Evolutionary conservation across 371 early-diverging fungal species (phyloP).

Genomic region (Apophysomyces trapeziformis): DNA sequence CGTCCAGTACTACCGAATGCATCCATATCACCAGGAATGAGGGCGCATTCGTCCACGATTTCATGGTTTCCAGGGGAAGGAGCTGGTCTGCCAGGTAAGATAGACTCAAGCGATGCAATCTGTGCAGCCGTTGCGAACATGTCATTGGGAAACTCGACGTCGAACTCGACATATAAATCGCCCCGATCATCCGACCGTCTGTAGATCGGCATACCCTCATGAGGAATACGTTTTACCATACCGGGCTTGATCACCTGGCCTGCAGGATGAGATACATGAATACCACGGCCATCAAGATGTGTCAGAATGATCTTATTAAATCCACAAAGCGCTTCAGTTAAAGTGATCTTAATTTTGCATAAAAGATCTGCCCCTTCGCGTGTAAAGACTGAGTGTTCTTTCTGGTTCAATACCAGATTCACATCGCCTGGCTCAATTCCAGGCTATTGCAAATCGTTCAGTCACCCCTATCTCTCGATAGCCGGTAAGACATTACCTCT

Average conservation of each 20-base stretch:
- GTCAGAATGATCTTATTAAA: slow-evolving; percentile 79
- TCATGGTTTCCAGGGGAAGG: slow-evolving; percentile 41
- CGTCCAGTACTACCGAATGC: slow-evolving; percentile 40
- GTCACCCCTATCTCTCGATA: neutral
- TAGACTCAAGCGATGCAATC: slow-evolving; percentile 48
- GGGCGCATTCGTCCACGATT: slow-evolving; percentile 50
- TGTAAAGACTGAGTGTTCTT: slow-evolving; percentile 78
- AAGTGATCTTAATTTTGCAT: slow-evolving; percentile 70
- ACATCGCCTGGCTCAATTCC: slow-evolving; percentile 65
- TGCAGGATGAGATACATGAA: slow-evolving; percentile 85
- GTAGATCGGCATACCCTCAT: slow-evolving; percentile 96
- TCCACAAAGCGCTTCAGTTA: slow-evolving; percentile 94
- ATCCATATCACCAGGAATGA: slow-evolving; percentile 40
- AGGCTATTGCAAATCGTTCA: neutral
- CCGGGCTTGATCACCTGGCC: slow-evolving; percentile 92
- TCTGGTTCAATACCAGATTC: slow-evolving; percentile 82
- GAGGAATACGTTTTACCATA: slow-evolving; percentile 80
- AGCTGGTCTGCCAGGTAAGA: slow-evolving; percentile 53
- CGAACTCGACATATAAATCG: slow-evolving; percentile 90
- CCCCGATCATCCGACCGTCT: slow-evolving; percentile 89
- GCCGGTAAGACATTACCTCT: slow-evolving; percentile 29
- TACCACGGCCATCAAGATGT: slow-evolving; percentile 93
- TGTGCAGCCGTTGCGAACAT: slow-evolving; percentile 69
- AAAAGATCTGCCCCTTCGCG: slow-evolving; percentile 73
- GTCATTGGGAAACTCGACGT: slow-evolving; percentile 90